phyloP scores from a whole-genome alignment of 352 stramenopile species.

The Phytophthora sp. region DNA sequence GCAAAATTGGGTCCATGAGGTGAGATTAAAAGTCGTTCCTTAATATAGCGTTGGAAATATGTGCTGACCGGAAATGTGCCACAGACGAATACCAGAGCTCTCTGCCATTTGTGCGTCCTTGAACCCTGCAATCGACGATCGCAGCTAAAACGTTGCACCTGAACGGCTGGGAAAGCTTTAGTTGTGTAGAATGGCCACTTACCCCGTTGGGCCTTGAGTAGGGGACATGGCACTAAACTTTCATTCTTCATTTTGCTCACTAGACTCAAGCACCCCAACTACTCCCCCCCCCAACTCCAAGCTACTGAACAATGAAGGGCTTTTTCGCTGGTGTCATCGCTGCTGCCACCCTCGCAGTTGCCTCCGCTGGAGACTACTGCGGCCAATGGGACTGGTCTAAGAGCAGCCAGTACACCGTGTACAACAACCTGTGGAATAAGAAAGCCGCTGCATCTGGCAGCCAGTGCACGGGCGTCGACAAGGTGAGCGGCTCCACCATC shows the following conservation, averaged over 20 bases:
- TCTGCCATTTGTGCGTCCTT: conserved; percentile 9
- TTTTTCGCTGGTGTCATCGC: conserved; percentile 26
- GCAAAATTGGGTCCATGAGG: too few species aligned
- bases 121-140: conserved; percentile 18
- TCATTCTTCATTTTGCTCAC: conserved; percentile 26
- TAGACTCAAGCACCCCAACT: neutral
- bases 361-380: conserved; percentile 28
- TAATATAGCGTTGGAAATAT: too few species aligned
- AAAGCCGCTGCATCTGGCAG: conserved; percentile 40
- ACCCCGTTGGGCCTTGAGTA: too few species aligned
- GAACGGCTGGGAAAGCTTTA: conserved; percentile 11
- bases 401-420: conserved; percentile 48
- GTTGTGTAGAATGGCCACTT: too few species aligned
- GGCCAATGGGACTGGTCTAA: conserved; percentile 46
- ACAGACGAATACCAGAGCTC: too few species aligned
- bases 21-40: too few species aligned
- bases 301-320: conserved; percentile 22
- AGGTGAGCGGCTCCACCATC: conserved; percentile 36
- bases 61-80: too few species aligned
- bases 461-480: conserved; percentile 53
- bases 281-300: neutral
- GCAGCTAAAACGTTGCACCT: too few species aligned
- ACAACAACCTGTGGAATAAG: conserved; percentile 60
- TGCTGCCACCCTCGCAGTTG: conserved; percentile 20
- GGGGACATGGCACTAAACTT: conserved; percentile 10